Evolutionary conservation across 1,284 basidiomycete species (phyloP).

Genomic region (Fomitiporia mediterranea): DNA sequence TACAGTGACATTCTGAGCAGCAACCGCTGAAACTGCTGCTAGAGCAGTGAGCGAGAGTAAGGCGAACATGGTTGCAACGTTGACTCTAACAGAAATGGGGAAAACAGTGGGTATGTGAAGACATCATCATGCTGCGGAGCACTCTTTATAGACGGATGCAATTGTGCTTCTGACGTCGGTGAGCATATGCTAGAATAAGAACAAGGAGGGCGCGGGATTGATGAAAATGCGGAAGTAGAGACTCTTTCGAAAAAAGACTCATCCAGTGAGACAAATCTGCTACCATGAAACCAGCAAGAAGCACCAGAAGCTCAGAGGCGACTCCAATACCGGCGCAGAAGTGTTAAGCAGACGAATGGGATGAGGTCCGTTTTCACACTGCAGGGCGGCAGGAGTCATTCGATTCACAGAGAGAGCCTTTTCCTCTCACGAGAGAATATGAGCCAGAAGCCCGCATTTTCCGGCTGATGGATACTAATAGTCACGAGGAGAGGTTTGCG

Average conservation of each 20-base stretch:
- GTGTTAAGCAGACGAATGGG: background rate
- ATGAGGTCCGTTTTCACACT: background rate
- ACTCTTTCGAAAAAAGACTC: background rate
- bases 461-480: background rate
- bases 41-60: background rate
- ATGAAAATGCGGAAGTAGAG: background rate
- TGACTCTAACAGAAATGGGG: background rate
- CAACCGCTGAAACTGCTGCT: slow-evolving; percentile 7
- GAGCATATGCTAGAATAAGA: background rate
- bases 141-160: slow-evolving; percentile 1
- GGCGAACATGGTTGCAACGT: slow-evolving; percentile 1
- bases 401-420: background rate
- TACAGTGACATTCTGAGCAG: slow-evolving; percentile 18
- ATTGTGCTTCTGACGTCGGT: background rate
- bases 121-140: background rate
- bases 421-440: slow-evolving; percentile 1
- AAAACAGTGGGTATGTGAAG: background rate
- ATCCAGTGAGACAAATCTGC: background rate
- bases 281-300: background rate
- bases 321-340: background rate
- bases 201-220: background rate
- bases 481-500: background rate
- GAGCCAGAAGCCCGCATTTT: background rate
- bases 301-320: background rate
- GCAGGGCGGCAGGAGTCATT: background rate